phyloP scores from a whole-genome alignment of 331 rosid genomes.

The Phaseolus coccineus region DNA sequence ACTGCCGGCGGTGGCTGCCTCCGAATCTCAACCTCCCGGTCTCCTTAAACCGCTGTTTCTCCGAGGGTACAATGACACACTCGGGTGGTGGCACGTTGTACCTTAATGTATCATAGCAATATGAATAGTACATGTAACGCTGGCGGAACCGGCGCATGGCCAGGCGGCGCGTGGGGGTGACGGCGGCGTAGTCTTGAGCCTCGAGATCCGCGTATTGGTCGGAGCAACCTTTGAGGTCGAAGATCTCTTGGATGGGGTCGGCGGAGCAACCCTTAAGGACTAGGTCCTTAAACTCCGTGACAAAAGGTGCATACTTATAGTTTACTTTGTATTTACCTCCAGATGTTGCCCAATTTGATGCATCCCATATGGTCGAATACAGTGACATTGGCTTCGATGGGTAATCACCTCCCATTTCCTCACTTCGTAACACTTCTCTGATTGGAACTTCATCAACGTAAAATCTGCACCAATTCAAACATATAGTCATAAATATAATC shows the following conservation, averaged over 20 bases:
- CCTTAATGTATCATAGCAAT: slow-evolving; percentile 78
- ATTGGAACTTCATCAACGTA: slow-evolving; percentile 95
- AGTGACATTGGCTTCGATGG: slow-evolving; percentile 95
- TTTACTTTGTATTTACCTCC: slow-evolving; percentile 89
- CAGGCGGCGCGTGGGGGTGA: slow-evolving; percentile 53
- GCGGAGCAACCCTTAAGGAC: slow-evolving; percentile 80
- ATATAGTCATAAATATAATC: background rate
- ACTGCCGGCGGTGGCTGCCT: slow-evolving; percentile 74
- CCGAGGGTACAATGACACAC: slow-evolving; percentile 61
- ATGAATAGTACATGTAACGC: slow-evolving; percentile 83
- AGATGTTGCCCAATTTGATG: slow-evolving; percentile 91
- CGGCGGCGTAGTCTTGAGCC: slow-evolving; percentile 56
- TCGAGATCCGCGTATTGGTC: slow-evolving; percentile 46
- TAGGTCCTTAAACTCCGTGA: slow-evolving; percentile 77
- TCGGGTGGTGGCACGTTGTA: slow-evolving; percentile 71
- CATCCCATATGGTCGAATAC: slow-evolving; percentile 95
- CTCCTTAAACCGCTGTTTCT: slow-evolving; percentile 69
- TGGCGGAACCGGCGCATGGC: slow-evolving; percentile 79
- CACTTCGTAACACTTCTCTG: slow-evolving; percentile 71
- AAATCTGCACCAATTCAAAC: slow-evolving; percentile 61
- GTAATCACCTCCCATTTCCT: slow-evolving; percentile 82
- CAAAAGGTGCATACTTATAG: slow-evolving; percentile 90
- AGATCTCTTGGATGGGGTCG: slow-evolving; percentile 66
- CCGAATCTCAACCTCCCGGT: slow-evolving; percentile 82
- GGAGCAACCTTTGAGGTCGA: slow-evolving; percentile 43